Base-by-base conservation (phyloP, 352 stramenopile species). In the Elongisporangium anandrum region DNA sequence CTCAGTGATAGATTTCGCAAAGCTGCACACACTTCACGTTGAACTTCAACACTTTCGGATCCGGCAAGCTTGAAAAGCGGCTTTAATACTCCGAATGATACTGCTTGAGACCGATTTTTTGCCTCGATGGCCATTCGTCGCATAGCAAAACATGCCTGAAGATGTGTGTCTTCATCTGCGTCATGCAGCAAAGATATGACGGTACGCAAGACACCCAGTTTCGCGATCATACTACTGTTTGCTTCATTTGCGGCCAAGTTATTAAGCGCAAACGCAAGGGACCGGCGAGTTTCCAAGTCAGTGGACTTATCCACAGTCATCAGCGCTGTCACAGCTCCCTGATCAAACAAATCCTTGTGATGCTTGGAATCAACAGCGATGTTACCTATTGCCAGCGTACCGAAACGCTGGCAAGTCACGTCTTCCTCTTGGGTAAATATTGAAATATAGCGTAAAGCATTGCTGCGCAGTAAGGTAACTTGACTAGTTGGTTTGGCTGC, bases 241-340 rank as follows among this genome's bases (percentile, higher is more conserved):
- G 77, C 80, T 63, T 98, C 84, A 63, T 97, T 95, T 12, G 77
- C 81, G 3, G 93, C 95, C 53, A 97, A 73, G 75, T 98, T 98
- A 61, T 98, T 97, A 24, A 99, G 79, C 29, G 94, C 92, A 73
- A 99, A 99, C 16, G 95, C 90, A 6, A 97, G 75, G 20, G 89
- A 85, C 4, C 95, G 88, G 4, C 93, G 79, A 20, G 95, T 98
- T 65, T 98, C 91, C 24, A 98, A 54, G 58, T 98, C 85, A 3
- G 61, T 80, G 15, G 84, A 86, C 49, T 89, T 81, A 13, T 90
- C 79, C n/a, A 97, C 78, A 3, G 73, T 81, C 73, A 98, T 79
- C 19, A 99, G 77, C 16, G 88, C 86, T 4, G 92, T 82, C 51
- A 99, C 81, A 0, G 85, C 81, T 3, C 92, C 92, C 56, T 96